Percentiles rank a stretch among this genome's conserved stretches.
phyloP scores from a whole-genome alignment of 345 rosid species.

The Bretschneidera sinensis region DNA sequence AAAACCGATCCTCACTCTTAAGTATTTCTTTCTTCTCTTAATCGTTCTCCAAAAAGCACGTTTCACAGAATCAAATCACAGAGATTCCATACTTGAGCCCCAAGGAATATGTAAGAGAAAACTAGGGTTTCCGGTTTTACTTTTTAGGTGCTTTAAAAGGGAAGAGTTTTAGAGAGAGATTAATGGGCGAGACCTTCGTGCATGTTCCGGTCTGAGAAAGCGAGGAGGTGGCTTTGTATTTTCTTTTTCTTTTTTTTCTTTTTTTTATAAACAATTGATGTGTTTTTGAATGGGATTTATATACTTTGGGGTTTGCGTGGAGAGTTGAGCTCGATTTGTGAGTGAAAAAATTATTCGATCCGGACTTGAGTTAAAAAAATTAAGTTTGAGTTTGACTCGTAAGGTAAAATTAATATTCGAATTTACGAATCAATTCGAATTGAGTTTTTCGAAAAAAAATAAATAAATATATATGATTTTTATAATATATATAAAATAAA shows the following conservation, averaged over 20 bases:
- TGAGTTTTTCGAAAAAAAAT: too few species aligned
- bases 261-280: neutral
- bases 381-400: too few species aligned
- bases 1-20: conserved; percentile 16
- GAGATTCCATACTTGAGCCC: conserved; percentile 27
- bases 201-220: conserved; percentile 27
- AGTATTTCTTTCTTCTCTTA: conserved; percentile 13
- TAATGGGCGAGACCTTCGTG: conserved; percentile 27
- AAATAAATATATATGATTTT: too few species aligned
- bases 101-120: conserved; percentile 23
- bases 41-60: conserved; percentile 39
- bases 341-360: too few species aligned
- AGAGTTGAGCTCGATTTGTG: too few species aligned
- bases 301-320: conserved; percentile 12
- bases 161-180: conserved; percentile 2
- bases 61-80: conserved; percentile 20
- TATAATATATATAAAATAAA: too few species aligned
- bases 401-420: too few species aligned
- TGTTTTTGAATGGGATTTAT: conserved; percentile 4
- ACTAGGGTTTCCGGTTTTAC: conserved; percentile 35
- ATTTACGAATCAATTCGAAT: too few species aligned
- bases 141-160: conserved; percentile 1
- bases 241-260: conserved; percentile 6
- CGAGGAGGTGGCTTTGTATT: conserved; percentile 2
- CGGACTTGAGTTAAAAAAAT: too few species aligned